Evolutionary conservation across 1,139 yeast genomes (phyloP), one percentile per base, ranked within the genome.

Genomic region (Debaryomycetaceae sp.): DNA sequence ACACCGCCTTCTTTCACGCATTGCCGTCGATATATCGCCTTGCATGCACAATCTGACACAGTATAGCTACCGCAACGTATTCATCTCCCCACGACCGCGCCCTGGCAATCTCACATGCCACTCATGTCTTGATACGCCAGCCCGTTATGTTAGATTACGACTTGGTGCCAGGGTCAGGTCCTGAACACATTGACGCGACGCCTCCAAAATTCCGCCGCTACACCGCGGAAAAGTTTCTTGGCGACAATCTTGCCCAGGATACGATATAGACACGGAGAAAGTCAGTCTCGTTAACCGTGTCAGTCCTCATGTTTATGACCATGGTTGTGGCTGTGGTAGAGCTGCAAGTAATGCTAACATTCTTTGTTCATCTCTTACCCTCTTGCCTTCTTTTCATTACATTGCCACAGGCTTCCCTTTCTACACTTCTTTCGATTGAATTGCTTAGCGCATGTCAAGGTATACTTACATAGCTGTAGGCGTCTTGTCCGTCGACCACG

Each of bases 251-350:
- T 2, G 47, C 55, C 14, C 50, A 43, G 22, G 39, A 12, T 55
- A 44, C 35, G 44, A 43, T 27, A 55, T 47, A 30, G 50, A 49
- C 36, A 40, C 53, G 12, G 77, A 66, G 13, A 59, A 60, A 23
- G 74, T 81, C 2, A 77, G 92, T 44, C 71, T 85, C 41, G 67
- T 85, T 23, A 95, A 85, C 44, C 95, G n/a, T n/a, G n/a, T n/a
- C n/a, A n/a, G n/a, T n/a, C n/a, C n/a, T n/a, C n/a, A n/a, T n/a
- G n/a, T n/a, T n/a, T n/a, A n/a, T n/a, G n/a, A n/a, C n/a, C n/a
- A n/a, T n/a, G n/a, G n/a, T n/a, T n/a, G n/a, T n/a, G n/a, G n/a
- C n/a, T n/a, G n/a, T n/a, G n/a, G n/a, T n/a, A n/a, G n/a, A n/a
- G n/a, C n/a, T n/a, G n/a, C n/a, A n/a, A n/a, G n/a, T n/a, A n/a